Base-by-base conservation (phyloP, 352 stramenopile genomes). In the Globisporangium paddicum region DNA sequence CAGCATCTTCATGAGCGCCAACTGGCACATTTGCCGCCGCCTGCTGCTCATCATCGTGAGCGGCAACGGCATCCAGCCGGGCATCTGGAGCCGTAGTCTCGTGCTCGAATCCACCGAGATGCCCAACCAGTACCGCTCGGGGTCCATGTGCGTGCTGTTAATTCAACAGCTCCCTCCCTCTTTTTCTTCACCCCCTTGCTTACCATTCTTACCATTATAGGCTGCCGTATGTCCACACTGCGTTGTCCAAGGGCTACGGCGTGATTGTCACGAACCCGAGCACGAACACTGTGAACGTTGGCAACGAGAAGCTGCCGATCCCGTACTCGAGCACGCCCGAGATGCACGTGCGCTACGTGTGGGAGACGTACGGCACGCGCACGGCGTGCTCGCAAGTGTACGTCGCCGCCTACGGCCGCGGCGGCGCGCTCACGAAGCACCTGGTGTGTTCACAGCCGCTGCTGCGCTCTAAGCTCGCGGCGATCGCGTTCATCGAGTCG, bases 31-130 rank as follows among this genome's bases (percentile, higher is more conserved):
- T 42, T 90, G 79, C 54, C 63, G 78, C 10, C 80, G 81, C 40
- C 60, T 94, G 25, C 64, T 94, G 34, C 63, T 94, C 51, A 75
- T 94, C 19, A 84, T 94, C 49, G 79, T 89, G 34, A 88, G 80
- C 59, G 84, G 84, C 50, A 92, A 92, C 57, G 84, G 84, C 58
- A 92, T 94, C 65, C 84, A 92, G 55, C 84, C 84, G 4, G 84
- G 84, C 52, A 94, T 94, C 34, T 94, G 84, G 84, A 94, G 84
- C 58, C 82, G 84, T 45, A 89, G 76, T 49, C 76, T 93, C 23
- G 84, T 93, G 53, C 71, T 93, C 38, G 84, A 93, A 47, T 71
- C 82, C 8, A 72, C 69, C 2, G 79, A 88, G 60, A 72, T 76
- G 30, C 75, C 79, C 9, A 81, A 89, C 62, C 84, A 94, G 59